Evolutionary conservation across 2,329 filamentous ascomycete genomes (phyloP).

Genomic region (Sporothrix sp.): DNA sequence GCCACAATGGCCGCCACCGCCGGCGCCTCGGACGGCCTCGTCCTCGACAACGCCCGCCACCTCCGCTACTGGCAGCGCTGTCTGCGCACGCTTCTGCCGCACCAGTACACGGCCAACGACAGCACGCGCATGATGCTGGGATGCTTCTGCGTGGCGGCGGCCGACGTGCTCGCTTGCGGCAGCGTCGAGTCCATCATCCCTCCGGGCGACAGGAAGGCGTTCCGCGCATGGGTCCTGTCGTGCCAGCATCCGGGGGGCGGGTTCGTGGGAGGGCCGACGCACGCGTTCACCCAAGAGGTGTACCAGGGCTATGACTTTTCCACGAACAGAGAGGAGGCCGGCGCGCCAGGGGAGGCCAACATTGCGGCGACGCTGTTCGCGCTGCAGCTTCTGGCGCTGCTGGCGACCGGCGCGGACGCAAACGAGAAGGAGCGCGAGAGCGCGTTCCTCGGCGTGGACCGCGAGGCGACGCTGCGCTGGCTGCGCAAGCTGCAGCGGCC

Average conservation of each 20-base stretch:
- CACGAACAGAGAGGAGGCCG: constrained; percentile 35
- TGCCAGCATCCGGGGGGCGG: constrained; percentile 82
- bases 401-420: constrained; percentile 24
- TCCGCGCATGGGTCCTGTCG: constrained; percentile 70
- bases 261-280: constrained; percentile 74
- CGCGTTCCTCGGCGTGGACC: constrained; percentile 55
- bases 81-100: constrained; percentile 68
- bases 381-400: constrained; percentile 56
- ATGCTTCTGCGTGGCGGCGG: constrained; percentile 78
- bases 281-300: constrained; percentile 36
- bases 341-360: constrained; percentile 49
- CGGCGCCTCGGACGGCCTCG: constrained; percentile 19
- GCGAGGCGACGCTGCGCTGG: constrained; percentile 62
- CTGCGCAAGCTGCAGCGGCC: constrained; percentile 63
- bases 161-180: constrained; percentile 61
- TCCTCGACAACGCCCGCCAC: constrained; percentile 56
- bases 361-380: constrained; percentile 86
- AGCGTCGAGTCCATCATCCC: constrained; percentile 24
- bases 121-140: constrained; percentile 82
- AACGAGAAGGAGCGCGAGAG: neutral
- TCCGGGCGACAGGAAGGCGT: constrained; percentile 31
- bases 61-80: constrained; percentile 90
- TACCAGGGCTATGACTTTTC: constrained; percentile 22
- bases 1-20: too few relatives aligned
- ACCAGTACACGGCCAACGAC: constrained; percentile 78